phyloP scores from a whole-genome alignment of 2,329 filamentous ascomycete species.

The Pestalotiopsis sp. region DNA sequence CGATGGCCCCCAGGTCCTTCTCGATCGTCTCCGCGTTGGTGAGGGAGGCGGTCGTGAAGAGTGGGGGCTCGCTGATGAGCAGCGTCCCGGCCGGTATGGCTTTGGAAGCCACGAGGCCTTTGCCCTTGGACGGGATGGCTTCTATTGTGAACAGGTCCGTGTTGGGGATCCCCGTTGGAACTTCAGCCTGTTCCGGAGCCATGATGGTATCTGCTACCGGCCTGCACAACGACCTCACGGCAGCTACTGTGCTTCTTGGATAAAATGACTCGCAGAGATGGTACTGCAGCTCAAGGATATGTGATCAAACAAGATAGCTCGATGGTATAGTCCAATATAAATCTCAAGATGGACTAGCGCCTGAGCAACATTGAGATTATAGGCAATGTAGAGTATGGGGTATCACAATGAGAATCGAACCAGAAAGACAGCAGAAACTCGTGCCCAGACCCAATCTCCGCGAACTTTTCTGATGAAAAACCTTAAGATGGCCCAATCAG shows the following conservation, averaged over 20 bases:
- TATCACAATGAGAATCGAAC: not conserved
- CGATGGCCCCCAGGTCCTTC: not conserved
- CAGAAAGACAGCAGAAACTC: not conserved
- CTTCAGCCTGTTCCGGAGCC: not conserved
- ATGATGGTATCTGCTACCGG: not conserved
- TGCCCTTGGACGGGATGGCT: slow-evolving; percentile 11
- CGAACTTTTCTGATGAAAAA: not conserved
- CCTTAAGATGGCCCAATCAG: not conserved
- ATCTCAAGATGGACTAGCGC: not conserved
- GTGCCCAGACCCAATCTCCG: not conserved
- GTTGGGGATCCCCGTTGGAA: slow-evolving; percentile 1
- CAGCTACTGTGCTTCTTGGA: not conserved
- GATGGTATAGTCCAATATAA: not conserved
- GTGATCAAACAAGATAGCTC: not conserved
- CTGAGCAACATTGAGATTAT: not conserved
- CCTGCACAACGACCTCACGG: not conserved
- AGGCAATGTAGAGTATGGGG: not conserved
- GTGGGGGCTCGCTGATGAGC: slow-evolving; percentile 9
- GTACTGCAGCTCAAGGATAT: not conserved
- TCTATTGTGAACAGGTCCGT: slow-evolving; percentile 10
- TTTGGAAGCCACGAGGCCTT: slow-evolving; percentile 6
- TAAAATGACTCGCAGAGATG: not conserved
- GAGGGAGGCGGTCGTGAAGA: slow-evolving; percentile 7
- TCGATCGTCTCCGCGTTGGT: not conserved
- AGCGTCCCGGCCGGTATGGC: slow-evolving; percentile 11